Conservation (phyloP, 2,329 filamentous ascomycete species). For the Thelonectria olida region DNA sequence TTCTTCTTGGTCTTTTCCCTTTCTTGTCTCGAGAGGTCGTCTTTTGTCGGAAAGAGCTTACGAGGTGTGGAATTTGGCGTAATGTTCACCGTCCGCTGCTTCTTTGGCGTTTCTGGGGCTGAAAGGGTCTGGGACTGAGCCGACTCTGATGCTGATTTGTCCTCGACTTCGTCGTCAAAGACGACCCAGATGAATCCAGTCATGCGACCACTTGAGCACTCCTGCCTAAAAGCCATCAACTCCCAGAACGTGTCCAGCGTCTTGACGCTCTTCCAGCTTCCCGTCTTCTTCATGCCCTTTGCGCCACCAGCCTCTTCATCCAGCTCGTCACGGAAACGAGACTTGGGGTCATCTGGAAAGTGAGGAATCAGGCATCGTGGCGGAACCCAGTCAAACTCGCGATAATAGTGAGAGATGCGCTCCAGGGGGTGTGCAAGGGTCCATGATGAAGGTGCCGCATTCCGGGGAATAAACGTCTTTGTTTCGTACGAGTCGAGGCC, state of each 20-base stretch:
- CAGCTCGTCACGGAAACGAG: slow-evolving; percentile 86
- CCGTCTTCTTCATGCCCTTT: slow-evolving; percentile 62
- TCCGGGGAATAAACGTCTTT: slow-evolving; percentile 76
- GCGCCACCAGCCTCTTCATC: slow-evolving; percentile 80
- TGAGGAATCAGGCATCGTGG: slow-evolving; percentile 87
- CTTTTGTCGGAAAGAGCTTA: slow-evolving; percentile 43
- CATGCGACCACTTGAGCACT: slow-evolving; percentile 90
- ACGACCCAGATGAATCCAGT: slow-evolving; percentile 97
- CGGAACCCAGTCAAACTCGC: slow-evolving; percentile 69
- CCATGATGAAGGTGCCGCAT: slow-evolving; percentile 62
- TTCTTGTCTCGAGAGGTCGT: slow-evolving; percentile 18
- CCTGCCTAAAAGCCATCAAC: slow-evolving; percentile 95
- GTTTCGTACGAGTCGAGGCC: slow-evolving; percentile 86
- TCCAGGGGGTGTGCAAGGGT: slow-evolving; percentile 78
- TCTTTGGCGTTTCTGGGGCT: slow-evolving; percentile 46
- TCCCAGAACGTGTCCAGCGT: slow-evolving; percentile 97
- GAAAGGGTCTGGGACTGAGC: slow-evolving; percentile 33
- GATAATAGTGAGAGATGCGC: slow-evolving; percentile 68
- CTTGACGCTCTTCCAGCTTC: slow-evolving; percentile 84
- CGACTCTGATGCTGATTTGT: slow-evolving; percentile 9
- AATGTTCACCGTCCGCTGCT: slow-evolving; percentile 33
- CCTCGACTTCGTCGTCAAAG: slow-evolving; percentile 66
- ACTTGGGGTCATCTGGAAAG: slow-evolving; percentile 95
- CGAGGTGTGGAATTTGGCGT: slow-evolving; percentile 47
- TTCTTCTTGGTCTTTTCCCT: slow-evolving; percentile 42